A percentile compares a stretch with the other conserved stretches of the same genome.
These are phyloP conservation scores for Penicillium freii DNA, from an alignment of 2,329 filamentous ascomycete genomes.

Conservation along the genomic window DNA sequence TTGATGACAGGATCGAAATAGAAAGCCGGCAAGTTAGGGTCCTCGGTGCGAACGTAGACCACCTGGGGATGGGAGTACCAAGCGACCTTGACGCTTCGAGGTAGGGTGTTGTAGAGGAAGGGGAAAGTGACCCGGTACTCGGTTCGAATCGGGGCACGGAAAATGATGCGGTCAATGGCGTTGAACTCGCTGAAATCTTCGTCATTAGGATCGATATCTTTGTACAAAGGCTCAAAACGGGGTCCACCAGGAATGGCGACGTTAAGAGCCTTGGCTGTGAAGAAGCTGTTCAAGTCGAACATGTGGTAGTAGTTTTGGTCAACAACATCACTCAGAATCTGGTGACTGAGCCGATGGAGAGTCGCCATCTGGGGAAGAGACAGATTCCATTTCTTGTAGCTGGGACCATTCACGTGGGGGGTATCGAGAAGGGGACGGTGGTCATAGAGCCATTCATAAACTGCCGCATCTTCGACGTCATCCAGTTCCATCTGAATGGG, in stretches of 20 bases:
- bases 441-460: conserved; percentile 98
- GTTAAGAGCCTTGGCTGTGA: conserved; percentile 94
- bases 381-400: conserved; percentile 95
- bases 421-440: conserved; percentile 88
- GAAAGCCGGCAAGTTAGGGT: conserved; percentile 87
- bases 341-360: conserved; percentile 85
- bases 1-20: conserved; percentile 98
- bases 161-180: conserved; percentile 98
- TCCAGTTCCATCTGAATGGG: conserved; percentile 99
- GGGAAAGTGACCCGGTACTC: conserved; percentile 95
- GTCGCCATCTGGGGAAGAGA: conserved; percentile 93
- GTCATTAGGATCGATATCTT: conserved; percentile 97
- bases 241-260: conserved; percentile 97
- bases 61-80: conserved; percentile 94
- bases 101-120: conserved; percentile 93
- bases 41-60: conserved; percentile 84
- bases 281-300: conserved; percentile 91
- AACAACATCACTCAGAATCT: conserved; percentile 84
- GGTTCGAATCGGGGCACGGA: conserved; percentile 88
- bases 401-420: conserved; percentile 89
- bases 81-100: conserved; percentile 85
- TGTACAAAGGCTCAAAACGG: conserved; percentile 94
- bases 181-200: conserved; percentile 99
- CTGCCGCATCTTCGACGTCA: conserved; percentile 84
- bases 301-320: conserved; percentile 98